Evolutionary conservation across 75 land plant species (phyloP).

Genomic region (Cryptomeria japonica): DNA sequence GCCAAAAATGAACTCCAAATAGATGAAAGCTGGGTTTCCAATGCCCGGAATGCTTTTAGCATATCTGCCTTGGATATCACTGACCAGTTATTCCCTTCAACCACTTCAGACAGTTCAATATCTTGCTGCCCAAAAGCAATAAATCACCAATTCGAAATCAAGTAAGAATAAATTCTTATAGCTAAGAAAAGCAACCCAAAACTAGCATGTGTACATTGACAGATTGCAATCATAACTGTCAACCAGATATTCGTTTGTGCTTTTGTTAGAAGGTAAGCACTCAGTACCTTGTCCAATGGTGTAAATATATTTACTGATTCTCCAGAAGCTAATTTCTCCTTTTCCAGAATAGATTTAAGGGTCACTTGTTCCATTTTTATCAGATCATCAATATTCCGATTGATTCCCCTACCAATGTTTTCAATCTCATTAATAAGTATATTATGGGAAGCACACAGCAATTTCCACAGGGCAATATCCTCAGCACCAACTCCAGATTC

Average conservation of each 20-base stretch:
- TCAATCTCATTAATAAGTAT: constrained; percentile 53
- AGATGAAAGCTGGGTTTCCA: constrained; percentile 54
- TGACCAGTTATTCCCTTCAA: not conserved
- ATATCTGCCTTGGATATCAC: constrained; percentile 40
- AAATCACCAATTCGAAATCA: not conserved
- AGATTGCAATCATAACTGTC: not conserved
- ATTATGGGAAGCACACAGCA: constrained; percentile 50
- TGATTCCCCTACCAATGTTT: constrained; percentile 44
- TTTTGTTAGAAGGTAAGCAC: not conserved
- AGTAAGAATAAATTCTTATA: not conserved
- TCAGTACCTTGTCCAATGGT: not conserved
- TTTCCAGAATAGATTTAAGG: constrained; percentile 6
- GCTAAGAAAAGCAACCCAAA: not conserved
- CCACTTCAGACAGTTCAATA: not conserved
- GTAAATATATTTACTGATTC: not conserved
- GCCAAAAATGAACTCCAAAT: constrained; percentile 72
- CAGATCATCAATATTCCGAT: constrained; percentile 45
- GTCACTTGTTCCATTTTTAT: not conserved
- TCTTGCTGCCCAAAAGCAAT: constrained; percentile 18
- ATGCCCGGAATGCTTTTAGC: constrained; percentile 20
- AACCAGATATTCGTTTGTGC: not conserved
- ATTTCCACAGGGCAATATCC: constrained; percentile 31
- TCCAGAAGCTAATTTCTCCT: not conserved
- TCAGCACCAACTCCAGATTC: constrained; percentile 4
- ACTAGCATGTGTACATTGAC: not conserved